Evolutionary conservation across 202 grass and related monocot species (phyloP).

Genomic region (Carex sylvatica): DNA sequence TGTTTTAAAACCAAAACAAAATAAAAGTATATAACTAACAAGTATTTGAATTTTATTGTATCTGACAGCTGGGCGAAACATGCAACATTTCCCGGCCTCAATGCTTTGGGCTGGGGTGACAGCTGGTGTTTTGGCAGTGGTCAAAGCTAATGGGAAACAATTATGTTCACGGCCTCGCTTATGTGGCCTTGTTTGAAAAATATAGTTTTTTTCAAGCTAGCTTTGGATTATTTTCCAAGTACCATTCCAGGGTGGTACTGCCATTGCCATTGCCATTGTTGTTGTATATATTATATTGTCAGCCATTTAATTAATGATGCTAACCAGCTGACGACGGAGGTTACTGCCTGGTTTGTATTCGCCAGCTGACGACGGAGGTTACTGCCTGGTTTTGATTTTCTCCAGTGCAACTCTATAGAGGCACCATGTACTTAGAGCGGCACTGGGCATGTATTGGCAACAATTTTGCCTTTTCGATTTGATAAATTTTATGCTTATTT

Average conservation of each 20-base stretch:
- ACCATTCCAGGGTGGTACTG: not conserved
- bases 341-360: not conserved
- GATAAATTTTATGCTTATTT: not conserved
- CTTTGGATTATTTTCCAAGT: not conserved
- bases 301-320: not conserved
- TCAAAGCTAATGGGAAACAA: constrained; percentile 95
- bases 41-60: constrained; percentile 18
- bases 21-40: not conserved
- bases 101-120: constrained; percentile 65
- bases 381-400: not conserved
- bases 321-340: not conserved
- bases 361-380: not conserved
- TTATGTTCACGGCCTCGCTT: constrained; percentile 89
- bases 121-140: constrained; percentile 67
- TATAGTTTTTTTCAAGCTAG: not conserved
- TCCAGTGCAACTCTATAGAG: not conserved
- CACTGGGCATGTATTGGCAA: not conserved
- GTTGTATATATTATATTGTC: constrained; percentile 22
- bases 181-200: constrained; percentile 58
- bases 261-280: constrained; percentile 1
- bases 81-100: constrained; percentile 58
- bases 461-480: not conserved
- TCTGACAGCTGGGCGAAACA: constrained; percentile 47
- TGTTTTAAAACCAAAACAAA: not conserved
- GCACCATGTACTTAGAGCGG: not conserved